Conservation (phyloP, 371 early-diverging fungal genomes). For the Mucor sp. region DNA sequence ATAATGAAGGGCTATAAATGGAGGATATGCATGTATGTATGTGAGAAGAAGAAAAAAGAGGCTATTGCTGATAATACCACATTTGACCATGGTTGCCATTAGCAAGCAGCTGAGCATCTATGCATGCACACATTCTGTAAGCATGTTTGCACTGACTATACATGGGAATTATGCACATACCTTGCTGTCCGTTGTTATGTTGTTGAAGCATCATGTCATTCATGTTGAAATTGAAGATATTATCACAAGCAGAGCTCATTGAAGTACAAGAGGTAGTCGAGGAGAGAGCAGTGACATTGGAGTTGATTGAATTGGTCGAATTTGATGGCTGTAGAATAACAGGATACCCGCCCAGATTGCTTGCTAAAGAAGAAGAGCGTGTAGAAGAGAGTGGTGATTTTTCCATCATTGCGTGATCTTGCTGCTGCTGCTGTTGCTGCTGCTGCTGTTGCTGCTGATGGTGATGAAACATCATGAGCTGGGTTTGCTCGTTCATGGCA, state of each 20-base stretch:
- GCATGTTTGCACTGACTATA: background rate
- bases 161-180: background rate
- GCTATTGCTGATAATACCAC: background rate
- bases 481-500: background rate
- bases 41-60: background rate
- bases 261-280: slow-evolving; percentile 17
- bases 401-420: background rate
- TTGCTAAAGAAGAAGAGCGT: slow-evolving; percentile 10
- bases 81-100: background rate
- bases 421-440: background rate
- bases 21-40: background rate
- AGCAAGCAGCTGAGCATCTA: slow-evolving; percentile 5
- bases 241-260: slow-evolving; percentile 16
- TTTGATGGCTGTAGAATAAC: slow-evolving; percentile 15
- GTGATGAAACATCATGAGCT: background rate
- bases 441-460: background rate
- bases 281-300: slow-evolving; percentile 12
- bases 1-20: too few relatives aligned
- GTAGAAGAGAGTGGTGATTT: slow-evolving; percentile 7
- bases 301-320: slow-evolving; percentile 12
- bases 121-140: background rate
- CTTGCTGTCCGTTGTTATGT: slow-evolving; percentile 4
- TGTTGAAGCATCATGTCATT: slow-evolving; percentile 10
- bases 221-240: slow-evolving; percentile 15
- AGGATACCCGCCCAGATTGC: slow-evolving; percentile 4